Percentiles rank a stretch among this genome's conserved stretches.
phyloP scores from a whole-genome alignment of 2,329 filamentous ascomycete genomes.

The Pyrenophora graminea region DNA sequence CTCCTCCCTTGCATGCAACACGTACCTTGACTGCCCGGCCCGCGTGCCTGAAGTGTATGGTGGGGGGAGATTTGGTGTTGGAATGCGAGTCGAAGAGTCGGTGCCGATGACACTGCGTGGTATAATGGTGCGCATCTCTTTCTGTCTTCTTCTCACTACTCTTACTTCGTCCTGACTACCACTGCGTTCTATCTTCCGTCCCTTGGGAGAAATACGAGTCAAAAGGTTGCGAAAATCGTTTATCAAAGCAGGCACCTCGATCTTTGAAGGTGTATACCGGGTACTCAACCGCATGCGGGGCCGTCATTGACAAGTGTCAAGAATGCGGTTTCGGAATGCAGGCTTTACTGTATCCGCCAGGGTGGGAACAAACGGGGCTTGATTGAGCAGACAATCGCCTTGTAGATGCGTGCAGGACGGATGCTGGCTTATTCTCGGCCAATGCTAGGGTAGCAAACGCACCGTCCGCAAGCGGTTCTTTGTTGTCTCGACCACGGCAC shows the following conservation, averaged over 20 bases:
- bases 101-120: constrained; percentile 17
- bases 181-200: too few species aligned
- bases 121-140: constrained; percentile 18
- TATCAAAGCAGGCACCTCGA: background rate
- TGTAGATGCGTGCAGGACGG: constrained; percentile 26
- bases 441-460: constrained; percentile 16
- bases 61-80: constrained; percentile 34
- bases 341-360: constrained; percentile 14
- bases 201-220: background rate
- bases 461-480: constrained; percentile 19
- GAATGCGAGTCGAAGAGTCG: constrained; percentile 23
- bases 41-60: constrained; percentile 34
- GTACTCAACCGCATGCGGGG: constrained; percentile 19
- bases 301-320: constrained; percentile 10
- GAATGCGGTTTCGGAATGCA: constrained; percentile 32
- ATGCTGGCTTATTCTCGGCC: constrained; percentile 19
- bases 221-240: background rate
- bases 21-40: constrained; percentile 25
- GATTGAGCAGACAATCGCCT: constrained; percentile 20
- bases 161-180: background rate
- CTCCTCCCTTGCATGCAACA: constrained; percentile 21
- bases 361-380: constrained; percentile 10
- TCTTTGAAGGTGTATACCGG: constrained; percentile 11
- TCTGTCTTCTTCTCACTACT: background rate
- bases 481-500: constrained; percentile 8